Evolutionary conservation across 1,284 basidiomycete species (phyloP), one percentile per base, ranked within the genome.

Genomic region (Leccinum pseudoinsigne): DNA sequence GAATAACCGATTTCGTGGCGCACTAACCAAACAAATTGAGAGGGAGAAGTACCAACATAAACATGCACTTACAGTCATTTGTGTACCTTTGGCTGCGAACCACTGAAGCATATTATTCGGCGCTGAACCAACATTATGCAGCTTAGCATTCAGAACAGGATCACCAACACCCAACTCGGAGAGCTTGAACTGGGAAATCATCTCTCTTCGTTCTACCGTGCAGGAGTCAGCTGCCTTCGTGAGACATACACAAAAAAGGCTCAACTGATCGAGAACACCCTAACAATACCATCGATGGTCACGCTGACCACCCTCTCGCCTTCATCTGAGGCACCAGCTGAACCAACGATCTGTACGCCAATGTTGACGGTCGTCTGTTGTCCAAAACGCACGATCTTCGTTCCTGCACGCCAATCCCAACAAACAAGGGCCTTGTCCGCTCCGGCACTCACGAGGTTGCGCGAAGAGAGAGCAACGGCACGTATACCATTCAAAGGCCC

Each of bases 291-390:
- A 76, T 97, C 95, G 67, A 97, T 93, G 0, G 94, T 96, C 21
- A 96, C 90, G 60, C 94, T 86, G 10, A 95, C 89, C 28, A 97
- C 87, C 54, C 91, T 83, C 74, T 92, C 90, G 4, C 89, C 89
- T 64, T 89, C 89, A 58, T 82, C 77, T 10, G 77, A 73, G 40
- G 81, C 80, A 16, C 76, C 68, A 59, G 69, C 73, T 47, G 80
- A 80, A 40, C 80, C 79, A 47, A 96, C 86, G 45, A 97, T 85
- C 74, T 94, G 93, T 36, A 96, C 92, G 9, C 94, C 94, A 55
- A 95, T 91, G 69, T 92, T 94, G 66, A 95, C 87, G 14, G 94
- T 96, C 34, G 93, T 95, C 78, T 96, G 94, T 74, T 97, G 94
- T 1, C 94, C 94, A 70, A 95, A 96, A 8, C 93, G 82, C 23